Evolutionary conservation across 768 basidiomycete species (phyloP), one percentile per base, ranked within the genome.

Genomic region (Mycena galericulata): DNA sequence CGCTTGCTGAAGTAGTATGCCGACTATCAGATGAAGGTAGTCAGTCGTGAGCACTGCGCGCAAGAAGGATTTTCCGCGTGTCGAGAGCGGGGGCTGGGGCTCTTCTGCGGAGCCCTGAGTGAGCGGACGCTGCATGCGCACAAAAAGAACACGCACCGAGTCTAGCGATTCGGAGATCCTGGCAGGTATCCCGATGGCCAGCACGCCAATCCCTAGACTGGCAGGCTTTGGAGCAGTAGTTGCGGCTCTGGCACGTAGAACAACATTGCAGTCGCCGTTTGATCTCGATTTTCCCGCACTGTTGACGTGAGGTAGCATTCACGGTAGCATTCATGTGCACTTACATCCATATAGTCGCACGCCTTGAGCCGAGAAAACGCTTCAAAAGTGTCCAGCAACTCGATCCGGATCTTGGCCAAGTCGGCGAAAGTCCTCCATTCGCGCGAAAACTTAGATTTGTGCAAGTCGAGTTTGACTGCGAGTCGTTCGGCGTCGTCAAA

Each of bases 171-270:
- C n/a, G n/a, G 45, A 38, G 38, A 20, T 36, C 34, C 26, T 34
- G 14, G 34, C 20, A 55, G 11, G 36, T 38, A 11, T 36, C 36
- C 38, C 24, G 20, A 24, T 55, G 53, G 24, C 24, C 17, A 12
- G 7, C 17, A 15, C 20, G 32, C 53, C 53, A 55, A 55, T 55
- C 53, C 10, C 34, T 34, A 22, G 34, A 36, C 38, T 55, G 53
- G 14, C 53, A 55, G n/a, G 22, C n/a, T 20, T 15, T 38, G 24
- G 53, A 55, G 17, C 53, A 55, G 38, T 55, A 55, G 53, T 55
- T 24, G 12, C 34, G 9, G 53, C 20, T 38, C 38, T 34, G 53
- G 15, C 53, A 55, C 24, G 34, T 34, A 38, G 34, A 32, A 20
- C 53, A 55, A 27, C 53, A 55, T 34, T 55, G 32, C 24, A 55